phyloP scores from a whole-genome alignment of 78 protist species.

The Mantamonas sphyraenae region DNA sequence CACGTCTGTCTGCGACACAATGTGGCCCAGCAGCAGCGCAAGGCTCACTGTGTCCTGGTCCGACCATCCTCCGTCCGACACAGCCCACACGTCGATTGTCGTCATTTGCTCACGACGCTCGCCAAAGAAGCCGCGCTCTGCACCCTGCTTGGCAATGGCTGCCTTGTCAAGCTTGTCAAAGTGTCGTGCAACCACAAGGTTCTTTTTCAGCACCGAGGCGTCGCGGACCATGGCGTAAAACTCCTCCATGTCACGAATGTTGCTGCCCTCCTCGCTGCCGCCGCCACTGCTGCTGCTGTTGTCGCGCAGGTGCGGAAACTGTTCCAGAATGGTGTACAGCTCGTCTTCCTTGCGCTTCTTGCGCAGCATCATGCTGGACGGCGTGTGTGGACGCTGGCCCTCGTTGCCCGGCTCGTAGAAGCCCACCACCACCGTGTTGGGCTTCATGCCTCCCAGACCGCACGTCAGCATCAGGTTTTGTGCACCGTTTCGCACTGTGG shows the following conservation, averaged over 20 bases:
- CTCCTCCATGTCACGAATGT: background rate
- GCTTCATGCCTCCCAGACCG: conserved; percentile 59
- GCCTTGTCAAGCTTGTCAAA: background rate
- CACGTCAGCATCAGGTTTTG: conserved; percentile 6
- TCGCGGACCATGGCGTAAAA: background rate
- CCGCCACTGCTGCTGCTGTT: background rate
- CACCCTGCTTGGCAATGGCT: background rate
- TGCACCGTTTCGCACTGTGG: conserved; percentile 5
- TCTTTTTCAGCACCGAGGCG: background rate
- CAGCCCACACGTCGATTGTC: background rate
- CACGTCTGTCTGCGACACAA: background rate
- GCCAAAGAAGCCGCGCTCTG: background rate
- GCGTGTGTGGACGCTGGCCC: background rate
- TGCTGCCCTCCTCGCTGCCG: background rate
- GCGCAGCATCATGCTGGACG: background rate
- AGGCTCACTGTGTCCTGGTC: background rate
- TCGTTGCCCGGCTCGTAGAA: background rate
- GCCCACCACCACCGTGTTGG: conserved; percentile 35
- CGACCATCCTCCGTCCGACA: background rate
- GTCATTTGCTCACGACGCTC: background rate
- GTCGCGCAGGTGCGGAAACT: background rate
- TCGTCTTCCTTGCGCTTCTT: background rate
- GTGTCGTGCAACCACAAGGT: background rate
- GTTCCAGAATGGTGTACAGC: background rate
- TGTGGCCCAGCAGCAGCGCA: background rate